These are phyloP conservation scores for Verruconis gallopava DNA, from an alignment of 2,329 filamentous ascomycete species.

Conservation along the genomic window DNA sequence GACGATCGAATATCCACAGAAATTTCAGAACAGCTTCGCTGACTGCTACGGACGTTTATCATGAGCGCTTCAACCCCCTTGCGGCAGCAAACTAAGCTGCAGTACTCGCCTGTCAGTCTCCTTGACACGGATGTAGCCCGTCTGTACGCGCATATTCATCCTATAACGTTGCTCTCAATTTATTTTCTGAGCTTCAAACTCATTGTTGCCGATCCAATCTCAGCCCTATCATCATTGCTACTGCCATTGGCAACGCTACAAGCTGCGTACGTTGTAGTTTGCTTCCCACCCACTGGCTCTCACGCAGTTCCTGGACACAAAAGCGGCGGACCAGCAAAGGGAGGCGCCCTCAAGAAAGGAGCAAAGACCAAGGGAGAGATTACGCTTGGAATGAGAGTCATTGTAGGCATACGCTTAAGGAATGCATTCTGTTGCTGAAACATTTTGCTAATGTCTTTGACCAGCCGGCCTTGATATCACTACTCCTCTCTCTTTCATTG, in stretches of 20 bases:
- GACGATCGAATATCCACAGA: too few relatives aligned
- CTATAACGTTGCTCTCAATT: constrained; percentile 50
- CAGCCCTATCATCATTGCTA: constrained; percentile 47
- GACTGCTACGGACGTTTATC: too few relatives aligned
- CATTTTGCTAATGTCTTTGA: background rate
- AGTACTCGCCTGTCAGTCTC: constrained; percentile 29
- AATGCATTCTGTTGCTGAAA: background rate
- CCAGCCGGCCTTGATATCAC: constrained; percentile 58
- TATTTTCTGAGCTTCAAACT: constrained; percentile 51
- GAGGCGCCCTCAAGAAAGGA: constrained; percentile 13
- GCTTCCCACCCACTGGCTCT: constrained; percentile 33
- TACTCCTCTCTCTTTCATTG: constrained; percentile 44
- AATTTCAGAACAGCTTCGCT: too few relatives aligned
- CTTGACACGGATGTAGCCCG: constrained; percentile 36
- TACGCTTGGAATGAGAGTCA: constrained; percentile 2
- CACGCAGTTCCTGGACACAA: constrained; percentile 12
- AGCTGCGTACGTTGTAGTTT: constrained; percentile 42
- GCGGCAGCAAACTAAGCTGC: constrained; percentile 1
- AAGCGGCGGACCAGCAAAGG: constrained; percentile 12
- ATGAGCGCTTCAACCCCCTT: constrained; percentile 3
- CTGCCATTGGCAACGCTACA: constrained; percentile 54
- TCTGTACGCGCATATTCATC: constrained; percentile 53
- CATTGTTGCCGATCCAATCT: constrained; percentile 57
- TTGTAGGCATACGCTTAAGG: background rate
- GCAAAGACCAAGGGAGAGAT: constrained; percentile 18